Evolutionary conservation across 1,284 basidiomycete species (phyloP), one percentile per base, ranked within the genome.

Genomic region (Athelia psychrophila): DNA sequence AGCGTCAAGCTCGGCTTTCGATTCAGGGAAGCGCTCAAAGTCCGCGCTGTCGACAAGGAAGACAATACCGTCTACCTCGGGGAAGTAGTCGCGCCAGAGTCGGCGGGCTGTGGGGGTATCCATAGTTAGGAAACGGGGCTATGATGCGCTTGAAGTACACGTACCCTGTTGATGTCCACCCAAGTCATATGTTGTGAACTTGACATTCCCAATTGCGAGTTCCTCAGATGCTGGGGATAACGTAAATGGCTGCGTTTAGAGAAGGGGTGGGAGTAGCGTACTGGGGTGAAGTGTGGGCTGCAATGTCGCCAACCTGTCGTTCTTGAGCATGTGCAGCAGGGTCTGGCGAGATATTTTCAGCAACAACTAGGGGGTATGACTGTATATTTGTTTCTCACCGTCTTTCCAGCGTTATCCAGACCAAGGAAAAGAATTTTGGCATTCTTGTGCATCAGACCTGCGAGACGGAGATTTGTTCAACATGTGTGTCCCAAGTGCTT

Each of bases 221-320:
- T 99, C 97, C 77, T 99, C 97, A 33, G 97, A 98, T 19, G 97
- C 95, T 98, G 61, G 18, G 40, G 13, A 47, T 27, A 53, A n/a
- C 35, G 16, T 42, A 50, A 47, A 32, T 49, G 30, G 27, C 52
- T 35, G 53, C 45, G 44, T 19, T 48, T 53, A 42, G 55, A 36
- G 45, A 35, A 51, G 44, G 38, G 30, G 46, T 50, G 35, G 18
- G 13, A 16, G 15, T 3, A 25, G 23, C 78, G 63, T 69, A 97
- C 95, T 98, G n/a, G 97, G 97, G 73, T 99, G 96, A 54, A 98
- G 89, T 27, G 97, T 99, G 32, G 97, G 97, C 75, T 99, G 97
- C 60, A 99, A 80, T 24, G 95, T 97, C 23, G 97, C 97, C 55
- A 99, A 83, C 63, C 97, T 85, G 79, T 99, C 97, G 67, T 99